Conservation (phyloP, 139 green algal genomes). For the Chlamydomonas schloesseri region DNA sequence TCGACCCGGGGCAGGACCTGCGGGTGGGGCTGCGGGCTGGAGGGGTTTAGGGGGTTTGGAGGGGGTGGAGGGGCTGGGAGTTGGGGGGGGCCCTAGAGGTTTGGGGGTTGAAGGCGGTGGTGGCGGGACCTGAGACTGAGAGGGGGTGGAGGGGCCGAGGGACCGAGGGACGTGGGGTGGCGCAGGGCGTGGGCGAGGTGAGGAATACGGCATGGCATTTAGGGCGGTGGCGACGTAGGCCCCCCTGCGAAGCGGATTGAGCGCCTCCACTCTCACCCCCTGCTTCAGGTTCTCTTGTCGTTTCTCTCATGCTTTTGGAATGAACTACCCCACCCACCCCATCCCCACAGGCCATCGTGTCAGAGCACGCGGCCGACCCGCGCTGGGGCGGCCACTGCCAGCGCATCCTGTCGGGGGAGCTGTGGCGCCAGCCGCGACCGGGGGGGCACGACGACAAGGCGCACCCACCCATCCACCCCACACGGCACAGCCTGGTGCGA, state of each 20-base stretch:
- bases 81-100: neutral
- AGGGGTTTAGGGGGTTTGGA: neutral
- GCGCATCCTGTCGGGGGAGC: constrained; percentile 64
- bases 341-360: constrained; percentile 66
- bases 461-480: constrained; percentile 94
- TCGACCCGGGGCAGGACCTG: constrained; percentile 83
- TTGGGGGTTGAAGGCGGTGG: neutral
- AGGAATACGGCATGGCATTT: no score
- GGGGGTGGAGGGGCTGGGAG: neutral
- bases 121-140: neutral
- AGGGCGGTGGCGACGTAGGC: no score
- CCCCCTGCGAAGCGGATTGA: no score
- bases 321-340: no score
- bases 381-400: constrained; percentile 75
- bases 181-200: neutral
- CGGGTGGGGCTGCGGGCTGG: constrained; percentile 43
- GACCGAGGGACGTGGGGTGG: no score
- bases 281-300: no score
- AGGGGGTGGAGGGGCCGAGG: neutral
- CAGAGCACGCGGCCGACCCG: constrained; percentile 61
- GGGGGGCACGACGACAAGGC: constrained; percentile 90
- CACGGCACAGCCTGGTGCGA: constrained; percentile 54
- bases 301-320: no score
- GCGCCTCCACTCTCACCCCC: no score
- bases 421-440: constrained; percentile 77